Base-by-base conservation (phyloP, 148 eudicot species). In the Rhododendron molle region DNA sequence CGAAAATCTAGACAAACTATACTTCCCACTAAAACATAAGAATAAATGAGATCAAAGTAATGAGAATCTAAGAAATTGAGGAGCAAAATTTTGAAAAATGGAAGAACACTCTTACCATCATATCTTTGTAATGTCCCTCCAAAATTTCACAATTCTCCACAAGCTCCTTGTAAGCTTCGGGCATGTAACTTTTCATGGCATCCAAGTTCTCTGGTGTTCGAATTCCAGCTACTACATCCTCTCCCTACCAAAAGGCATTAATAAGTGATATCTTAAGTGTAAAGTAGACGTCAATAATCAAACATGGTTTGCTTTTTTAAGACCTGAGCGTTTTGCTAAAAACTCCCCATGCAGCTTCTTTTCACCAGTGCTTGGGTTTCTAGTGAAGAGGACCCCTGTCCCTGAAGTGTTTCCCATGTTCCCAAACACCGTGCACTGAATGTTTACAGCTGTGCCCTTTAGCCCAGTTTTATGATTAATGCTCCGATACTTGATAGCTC, bases 331-430 rank as follows among this genome's bases (percentile, higher is more conserved):
- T 97, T n/a, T 97, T 84, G 93, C 80, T 34, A 97, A 86, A 86
- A 97, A 97, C 90, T 97, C 99, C 56, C 99, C 99, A 81, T 95
- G 95, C 50, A 97, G 92, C 92, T 95, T 94, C 86, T 93, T 95
- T 84, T 97, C 99, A 40, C 99, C 99, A 3, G 98, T 97, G 90
- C 98, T 97, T 7, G 99, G 99, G 83, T 95, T 95, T 78, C 99
- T 93, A 40, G 99, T 97, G 89, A 97, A 97, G 40, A 97, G 95
- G 85, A 97, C 99, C 49, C 99, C 99, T 5, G 99, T 97, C 67
- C 99, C 99, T n/a, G 99, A 97, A 88, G 99, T 95, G 89, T 95
- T 87, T 78, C 99, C 99, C 99, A 97, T 95, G 89, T 97, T 97
- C 23, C 99, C 99, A 86, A 97, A 97, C 40, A 97, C 99, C 99